Evolutionary conservation across 139 green algal species (phyloP), one percentile per base, ranked within the genome.

Genomic region (Haematococcus sp.): DNA sequence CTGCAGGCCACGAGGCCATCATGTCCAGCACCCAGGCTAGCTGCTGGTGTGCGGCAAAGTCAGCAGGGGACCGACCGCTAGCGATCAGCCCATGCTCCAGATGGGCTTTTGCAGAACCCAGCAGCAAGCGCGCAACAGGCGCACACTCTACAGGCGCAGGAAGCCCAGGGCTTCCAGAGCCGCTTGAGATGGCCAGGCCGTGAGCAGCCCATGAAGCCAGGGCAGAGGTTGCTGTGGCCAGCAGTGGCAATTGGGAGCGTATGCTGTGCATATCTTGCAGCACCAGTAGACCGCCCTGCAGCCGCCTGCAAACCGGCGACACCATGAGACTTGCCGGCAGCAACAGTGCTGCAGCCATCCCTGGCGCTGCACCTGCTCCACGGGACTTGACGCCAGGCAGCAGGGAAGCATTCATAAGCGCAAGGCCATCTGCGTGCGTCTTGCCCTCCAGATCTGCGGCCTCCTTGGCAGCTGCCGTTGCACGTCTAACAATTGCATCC

Each of bases 1-100:
- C 7, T 15, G 9, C 51, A 2, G 30, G 31, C 32, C 61, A 20
- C 63, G 59, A 28, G 44, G 46, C 28, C 56, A 82, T 9, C 78
- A 82, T 73, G 28, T 94, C 81, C n/a, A 91, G 66, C 44, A 95
- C 69, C 93, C 91, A 97, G 0, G 75, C 9, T 19, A 97, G 87
- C 79, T 93, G 88, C 76, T 91, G 85, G 22, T 85, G 73, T 0
- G 86, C 52, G 2, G 84, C 86, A 19, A 77, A n/a, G 25, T 79
- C 81, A 5, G 33, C 59, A 17, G 78, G 28, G 0, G 31, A 69
- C 33, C 80, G 71, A 25, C 51, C 63, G 20, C 46, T 60, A 0
- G 54, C 70, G 30, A 20, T 11, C 22, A 64, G 0, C 4, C 58
- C 51, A 19, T 34, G 19, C 0, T 55, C 63, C 34, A 74, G 25